Evolutionary conservation across 1,284 basidiomycete species (phyloP).

Genomic region (Agroathelia rolfsii): DNA sequence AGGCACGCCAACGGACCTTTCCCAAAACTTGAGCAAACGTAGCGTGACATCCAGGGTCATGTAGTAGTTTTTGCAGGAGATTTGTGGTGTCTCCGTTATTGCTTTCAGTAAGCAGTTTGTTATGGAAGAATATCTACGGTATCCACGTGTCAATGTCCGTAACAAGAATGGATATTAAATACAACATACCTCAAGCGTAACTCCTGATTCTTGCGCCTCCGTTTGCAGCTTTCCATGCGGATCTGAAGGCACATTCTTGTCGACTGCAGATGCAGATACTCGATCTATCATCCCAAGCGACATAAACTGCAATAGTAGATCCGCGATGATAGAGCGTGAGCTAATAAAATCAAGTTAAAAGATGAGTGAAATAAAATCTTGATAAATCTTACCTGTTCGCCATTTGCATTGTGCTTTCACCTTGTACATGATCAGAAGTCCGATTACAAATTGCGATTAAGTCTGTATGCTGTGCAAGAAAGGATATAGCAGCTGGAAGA

Average conservation of each 20-base stretch:
- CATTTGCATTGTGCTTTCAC: background rate
- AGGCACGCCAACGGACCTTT: constrained; percentile 35
- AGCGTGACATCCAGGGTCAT: constrained; percentile 50
- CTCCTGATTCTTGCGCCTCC: constrained; percentile 50
- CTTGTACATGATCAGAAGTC: constrained; percentile 19
- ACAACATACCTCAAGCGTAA: constrained; percentile 46
- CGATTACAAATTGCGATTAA: constrained; percentile 39
- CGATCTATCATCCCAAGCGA: constrained; percentile 46
- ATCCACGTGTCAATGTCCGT: constrained; percentile 4
- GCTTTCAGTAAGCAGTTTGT: constrained; percentile 46
- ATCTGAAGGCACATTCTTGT: constrained; percentile 36
- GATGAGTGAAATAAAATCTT: background rate
- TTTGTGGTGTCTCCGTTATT: constrained; percentile 36
- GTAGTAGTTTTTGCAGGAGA: constrained; percentile 48
- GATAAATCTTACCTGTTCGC: background rate
- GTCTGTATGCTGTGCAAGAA: constrained; percentile 39
- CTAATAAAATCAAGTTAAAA: constrained; percentile 20
- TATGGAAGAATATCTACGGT: constrained; percentile 53
- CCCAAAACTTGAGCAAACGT: constrained; percentile 45
- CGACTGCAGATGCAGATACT: constrained; percentile 36
- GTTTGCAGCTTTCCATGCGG: no score
- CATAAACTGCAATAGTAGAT: constrained; percentile 50
- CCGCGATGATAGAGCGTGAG: constrained; percentile 39
- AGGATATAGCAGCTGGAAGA: constrained; percentile 42
- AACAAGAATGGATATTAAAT: constrained; percentile 3